A percentile compares a stretch with the other conserved stretches of the same genome.
These are phyloP conservation scores for Euclidium syriacum DNA, from an alignment of 345 rosid species.

Conservation along the genomic window DNA sequence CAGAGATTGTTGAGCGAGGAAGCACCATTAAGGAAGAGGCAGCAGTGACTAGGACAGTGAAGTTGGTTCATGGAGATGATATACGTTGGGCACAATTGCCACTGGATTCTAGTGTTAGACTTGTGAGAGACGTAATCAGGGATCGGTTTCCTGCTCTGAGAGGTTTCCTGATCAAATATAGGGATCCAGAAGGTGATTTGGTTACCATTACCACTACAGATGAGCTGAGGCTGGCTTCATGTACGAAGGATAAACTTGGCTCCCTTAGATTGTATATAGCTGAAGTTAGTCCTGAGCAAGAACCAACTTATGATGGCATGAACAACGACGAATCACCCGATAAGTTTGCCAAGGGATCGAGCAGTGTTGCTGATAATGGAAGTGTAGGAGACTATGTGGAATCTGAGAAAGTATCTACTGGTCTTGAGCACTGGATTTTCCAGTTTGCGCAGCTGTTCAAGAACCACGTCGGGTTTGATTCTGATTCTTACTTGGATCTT, in stretches of 20 bases:
- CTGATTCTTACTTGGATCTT: conserved; percentile 82
- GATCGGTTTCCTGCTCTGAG: conserved; percentile 72
- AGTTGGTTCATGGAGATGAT: conserved; percentile 87
- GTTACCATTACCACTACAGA: conserved; percentile 76
- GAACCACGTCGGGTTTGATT: conserved; percentile 90
- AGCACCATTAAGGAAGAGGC: conserved; percentile 32
- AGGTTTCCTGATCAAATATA: conserved; percentile 78
- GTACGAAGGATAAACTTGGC: conserved; percentile 41
- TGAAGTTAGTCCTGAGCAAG: conserved; percentile 72
- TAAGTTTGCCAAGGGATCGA: conserved; percentile 27
- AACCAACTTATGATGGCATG: conserved; percentile 63
- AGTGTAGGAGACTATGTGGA: conserved; percentile 32
- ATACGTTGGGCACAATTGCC: conserved; percentile 91
- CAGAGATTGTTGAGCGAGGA: conserved; percentile 38
- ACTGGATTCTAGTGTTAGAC: conserved; percentile 46
- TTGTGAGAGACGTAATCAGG: conserved; percentile 67
- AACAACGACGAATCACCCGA: conserved; percentile 29
- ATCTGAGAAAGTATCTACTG: conserved; percentile 35
- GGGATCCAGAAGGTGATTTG: conserved; percentile 83
- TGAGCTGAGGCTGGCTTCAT: conserved; percentile 68
- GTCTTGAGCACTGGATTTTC: conserved; percentile 74
- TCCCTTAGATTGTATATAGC: conserved; percentile 65
- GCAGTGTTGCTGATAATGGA: conserved; percentile 27
- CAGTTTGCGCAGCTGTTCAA: conserved; percentile 86
- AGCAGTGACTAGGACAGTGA: conserved; percentile 59